A percentile compares a stretch with the other conserved stretches of the same genome.
phyloP scores from a whole-genome alignment of 2,329 filamentous ascomycete species.

The Colletotrichum limetticola region DNA sequence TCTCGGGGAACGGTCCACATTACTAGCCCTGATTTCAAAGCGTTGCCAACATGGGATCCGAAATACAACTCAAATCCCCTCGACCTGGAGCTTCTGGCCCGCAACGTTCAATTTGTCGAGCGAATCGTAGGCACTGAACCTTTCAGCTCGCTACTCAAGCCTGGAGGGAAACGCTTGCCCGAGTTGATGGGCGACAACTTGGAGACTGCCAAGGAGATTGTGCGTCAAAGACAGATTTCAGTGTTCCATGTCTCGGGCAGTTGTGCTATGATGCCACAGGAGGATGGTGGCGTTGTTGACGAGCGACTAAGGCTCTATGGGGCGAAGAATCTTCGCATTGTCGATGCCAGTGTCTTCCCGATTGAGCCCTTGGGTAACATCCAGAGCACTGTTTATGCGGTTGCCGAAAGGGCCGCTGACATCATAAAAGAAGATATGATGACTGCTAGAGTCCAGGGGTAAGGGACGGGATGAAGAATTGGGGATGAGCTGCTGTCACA shows the following conservation, averaged over 20 bases:
- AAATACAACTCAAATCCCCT: constrained; percentile 65
- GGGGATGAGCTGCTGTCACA: neutral
- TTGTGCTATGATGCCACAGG: constrained; percentile 58
- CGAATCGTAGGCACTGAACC: constrained; percentile 48
- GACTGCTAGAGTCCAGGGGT: neutral
- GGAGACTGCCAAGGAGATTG: constrained; percentile 49
- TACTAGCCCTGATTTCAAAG: constrained; percentile 50
- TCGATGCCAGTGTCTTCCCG: constrained; percentile 58
- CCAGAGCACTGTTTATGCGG: constrained; percentile 42
- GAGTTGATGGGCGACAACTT: constrained; percentile 42
- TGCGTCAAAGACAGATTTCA: constrained; percentile 46
- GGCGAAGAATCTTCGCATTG: constrained; percentile 53
- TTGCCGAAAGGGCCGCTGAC: constrained; percentile 53
- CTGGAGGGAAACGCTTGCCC: constrained; percentile 49
- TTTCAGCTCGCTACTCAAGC: constrained; percentile 53
- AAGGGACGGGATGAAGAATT: neutral
- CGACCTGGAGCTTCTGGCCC: constrained; percentile 63
- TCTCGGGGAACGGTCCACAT: constrained; percentile 71
- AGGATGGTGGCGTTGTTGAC: constrained; percentile 57
- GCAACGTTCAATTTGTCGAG: constrained; percentile 55
- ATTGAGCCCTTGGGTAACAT: constrained; percentile 51
- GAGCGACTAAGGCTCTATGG: constrained; percentile 55
- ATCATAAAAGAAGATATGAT: constrained; percentile 42
- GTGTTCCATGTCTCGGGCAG: constrained; percentile 61
- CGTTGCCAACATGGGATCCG: constrained; percentile 63